phyloP scores from a whole-genome alignment of 2,329 filamentous ascomycete species.

The Raffaelea arxii region DNA sequence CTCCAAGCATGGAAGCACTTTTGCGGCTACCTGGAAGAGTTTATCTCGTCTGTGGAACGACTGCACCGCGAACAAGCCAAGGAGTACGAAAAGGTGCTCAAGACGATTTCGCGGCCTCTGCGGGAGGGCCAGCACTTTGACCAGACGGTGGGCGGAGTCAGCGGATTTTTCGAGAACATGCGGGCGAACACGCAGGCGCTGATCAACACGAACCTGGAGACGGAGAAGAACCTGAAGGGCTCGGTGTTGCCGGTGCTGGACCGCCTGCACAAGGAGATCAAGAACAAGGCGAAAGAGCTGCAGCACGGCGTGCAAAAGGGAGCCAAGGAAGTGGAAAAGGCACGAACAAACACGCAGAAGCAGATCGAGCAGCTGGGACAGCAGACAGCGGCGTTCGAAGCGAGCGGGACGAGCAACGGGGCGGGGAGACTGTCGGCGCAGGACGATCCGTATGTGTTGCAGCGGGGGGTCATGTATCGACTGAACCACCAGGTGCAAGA shows the following conservation, averaged over 20 bases:
- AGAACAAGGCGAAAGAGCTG: conserved; percentile 90
- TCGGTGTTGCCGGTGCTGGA: conserved; percentile 82
- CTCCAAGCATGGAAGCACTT: conserved; percentile 95
- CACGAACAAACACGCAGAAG: conserved; percentile 78
- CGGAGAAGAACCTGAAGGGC: conserved; percentile 80
- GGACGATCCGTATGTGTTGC: conserved; percentile 83
- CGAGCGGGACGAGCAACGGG: too few species aligned
- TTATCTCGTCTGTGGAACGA: conserved; percentile 77
- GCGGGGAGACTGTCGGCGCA: conserved; percentile 59
- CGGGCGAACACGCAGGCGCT: conserved; percentile 85
- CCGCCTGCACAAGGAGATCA: conserved; percentile 89
- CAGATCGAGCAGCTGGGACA: conserved; percentile 90
- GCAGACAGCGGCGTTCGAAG: conserved; percentile 71
- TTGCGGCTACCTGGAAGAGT: conserved; percentile 83
- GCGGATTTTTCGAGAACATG: conserved; percentile 90
- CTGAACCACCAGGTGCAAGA: conserved; percentile 85
- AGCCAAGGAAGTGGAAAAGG: conserved; percentile 86
- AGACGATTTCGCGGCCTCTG: conserved; percentile 78
- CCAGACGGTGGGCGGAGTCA: conserved; percentile 75
- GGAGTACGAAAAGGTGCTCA: conserved; percentile 84
- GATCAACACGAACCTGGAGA: conserved; percentile 81
- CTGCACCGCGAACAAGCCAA: conserved; percentile 76
- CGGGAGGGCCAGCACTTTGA: conserved; percentile 91
- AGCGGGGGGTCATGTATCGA: conserved; percentile 71
- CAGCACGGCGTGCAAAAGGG: conserved; percentile 70